Conservation (phyloP, 1,139 yeast genomes). For the Geotrichum macrosporum region DNA sequence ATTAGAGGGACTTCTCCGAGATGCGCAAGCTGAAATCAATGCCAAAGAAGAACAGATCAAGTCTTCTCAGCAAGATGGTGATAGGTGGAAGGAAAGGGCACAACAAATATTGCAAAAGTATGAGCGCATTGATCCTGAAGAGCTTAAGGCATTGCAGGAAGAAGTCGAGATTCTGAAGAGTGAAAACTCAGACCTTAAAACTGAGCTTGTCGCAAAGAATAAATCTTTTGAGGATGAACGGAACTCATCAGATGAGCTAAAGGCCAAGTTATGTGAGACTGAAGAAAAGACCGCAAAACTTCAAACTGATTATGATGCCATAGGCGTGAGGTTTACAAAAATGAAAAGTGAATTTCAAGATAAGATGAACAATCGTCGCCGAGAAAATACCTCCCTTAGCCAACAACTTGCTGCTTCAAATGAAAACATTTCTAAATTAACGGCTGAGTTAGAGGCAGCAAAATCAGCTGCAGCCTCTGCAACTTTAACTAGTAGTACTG, state of each 20-base stretch:
- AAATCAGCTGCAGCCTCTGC: constrained; percentile 29
- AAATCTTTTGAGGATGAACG: constrained; percentile 56
- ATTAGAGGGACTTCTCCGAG: constrained; percentile 37
- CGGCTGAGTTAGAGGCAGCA: constrained; percentile 26
- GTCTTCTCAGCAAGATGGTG: constrained; percentile 43
- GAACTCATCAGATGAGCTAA: constrained; percentile 2
- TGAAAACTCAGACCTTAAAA: constrained; percentile 22
- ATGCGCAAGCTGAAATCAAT: constrained; percentile 41
- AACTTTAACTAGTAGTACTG: constrained; percentile 19
- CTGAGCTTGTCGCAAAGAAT: constrained; percentile 43
- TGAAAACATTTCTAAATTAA: constrained; percentile 21
- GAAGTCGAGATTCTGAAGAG: constrained; percentile 38
- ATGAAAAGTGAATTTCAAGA: constrained; percentile 34
- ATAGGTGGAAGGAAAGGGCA: constrained; percentile 51
- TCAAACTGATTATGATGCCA: constrained; percentile 21
- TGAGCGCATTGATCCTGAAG: constrained; percentile 46
- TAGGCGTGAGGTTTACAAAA: constrained; percentile 28
- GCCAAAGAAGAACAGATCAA: constrained; percentile 44
- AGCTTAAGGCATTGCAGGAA: constrained; percentile 38
- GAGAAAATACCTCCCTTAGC: constrained; percentile 25
- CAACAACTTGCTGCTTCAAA: constrained; percentile 27
- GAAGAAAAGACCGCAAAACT: constrained; percentile 12
- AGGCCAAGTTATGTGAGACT: constrained; percentile 29
- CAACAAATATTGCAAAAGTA: constrained; percentile 45
- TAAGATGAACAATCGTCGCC: constrained; percentile 32